Percentiles rank a stretch among this genome's conserved stretches.
Evolutionary conservation across 805 yeast species (phyloP).

Genomic region (Starmerella asiatica): DNA sequence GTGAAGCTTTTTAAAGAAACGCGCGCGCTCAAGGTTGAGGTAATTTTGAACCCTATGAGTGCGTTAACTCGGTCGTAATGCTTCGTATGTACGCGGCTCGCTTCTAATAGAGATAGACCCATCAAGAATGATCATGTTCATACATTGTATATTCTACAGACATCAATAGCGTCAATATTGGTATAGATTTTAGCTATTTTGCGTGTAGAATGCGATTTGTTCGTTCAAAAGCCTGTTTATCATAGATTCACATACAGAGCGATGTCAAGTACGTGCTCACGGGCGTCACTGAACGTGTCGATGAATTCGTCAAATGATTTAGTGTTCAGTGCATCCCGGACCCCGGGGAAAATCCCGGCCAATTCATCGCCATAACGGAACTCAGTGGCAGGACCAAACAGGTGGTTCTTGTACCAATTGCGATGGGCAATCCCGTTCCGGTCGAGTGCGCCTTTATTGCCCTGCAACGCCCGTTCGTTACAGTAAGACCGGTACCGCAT

Average conservation of each 20-base stretch:
- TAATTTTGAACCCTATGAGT: too few species aligned
- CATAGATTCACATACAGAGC: conserved; percentile 6
- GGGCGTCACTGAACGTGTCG: conserved; percentile 15
- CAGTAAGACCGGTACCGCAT: conserved; percentile 66
- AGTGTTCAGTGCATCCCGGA: conserved; percentile 50
- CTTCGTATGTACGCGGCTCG: too few species aligned
- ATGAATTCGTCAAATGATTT: conserved; percentile 44
- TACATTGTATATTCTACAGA: too few species aligned
- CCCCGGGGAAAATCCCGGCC: conserved; percentile 61
- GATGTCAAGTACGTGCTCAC: conserved; percentile 14
- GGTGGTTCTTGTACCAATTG: conserved; percentile 50
- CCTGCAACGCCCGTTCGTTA: conserved; percentile 50
- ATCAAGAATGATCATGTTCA: too few species aligned
- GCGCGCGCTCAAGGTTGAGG: too few species aligned
- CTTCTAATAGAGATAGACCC: too few species aligned
- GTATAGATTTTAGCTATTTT: too few species aligned
- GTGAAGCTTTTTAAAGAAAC: too few species aligned
- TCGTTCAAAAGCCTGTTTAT: not conserved
- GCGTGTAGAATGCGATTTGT: not conserved
- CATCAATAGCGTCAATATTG: too few species aligned
- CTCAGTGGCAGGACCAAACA: conserved; percentile 55
- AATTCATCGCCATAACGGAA: conserved; percentile 37
- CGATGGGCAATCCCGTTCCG: conserved; percentile 36
- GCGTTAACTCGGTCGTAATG: too few species aligned
- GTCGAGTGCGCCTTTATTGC: conserved; percentile 42